Evolutionary conservation across 1,139 yeast genomes (phyloP).

Genomic region (Magnusiomyces fungicola): DNA sequence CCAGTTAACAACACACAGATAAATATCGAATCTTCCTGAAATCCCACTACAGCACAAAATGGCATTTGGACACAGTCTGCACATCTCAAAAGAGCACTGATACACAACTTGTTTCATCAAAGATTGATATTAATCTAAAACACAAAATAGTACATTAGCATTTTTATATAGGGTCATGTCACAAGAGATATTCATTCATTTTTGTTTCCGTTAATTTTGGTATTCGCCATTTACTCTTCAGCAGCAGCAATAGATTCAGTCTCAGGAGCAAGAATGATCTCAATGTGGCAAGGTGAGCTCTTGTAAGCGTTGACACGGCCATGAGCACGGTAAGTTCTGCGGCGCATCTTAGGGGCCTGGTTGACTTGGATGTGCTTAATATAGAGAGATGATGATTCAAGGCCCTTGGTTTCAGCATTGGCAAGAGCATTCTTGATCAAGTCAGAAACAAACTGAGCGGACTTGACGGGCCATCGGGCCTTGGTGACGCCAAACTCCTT

Average conservation of each 20-base stretch:
- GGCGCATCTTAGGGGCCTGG: conserved; percentile 99
- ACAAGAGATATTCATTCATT: conserved; percentile 1
- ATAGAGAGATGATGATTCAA: conserved; percentile 88
- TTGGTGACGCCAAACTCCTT: conserved; percentile 99
- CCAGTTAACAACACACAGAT: no score
- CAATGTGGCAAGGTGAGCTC: conserved; percentile 98
- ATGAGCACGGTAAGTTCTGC: conserved; percentile 99
- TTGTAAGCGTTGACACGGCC: conserved; percentile 99
- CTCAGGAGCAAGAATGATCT: conserved; percentile 92
- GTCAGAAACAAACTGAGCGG: conserved; percentile 92
- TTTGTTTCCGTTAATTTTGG: conserved; percentile 3
- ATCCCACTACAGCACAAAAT: no score
- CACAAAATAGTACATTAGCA: conserved; percentile 2
- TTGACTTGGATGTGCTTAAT: conserved; percentile 98
- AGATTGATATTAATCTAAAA: no score
- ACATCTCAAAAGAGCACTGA: no score
- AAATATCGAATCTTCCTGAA: no score
- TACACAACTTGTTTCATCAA: no score
- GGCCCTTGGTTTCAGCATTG: conserved; percentile 98
- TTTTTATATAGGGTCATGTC: conserved; percentile 7
- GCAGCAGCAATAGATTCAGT: conserved; percentile 94
- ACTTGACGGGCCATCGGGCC: conserved; percentile 99
- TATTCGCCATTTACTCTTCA: conserved; percentile 43
- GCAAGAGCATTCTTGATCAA: conserved; percentile 96
- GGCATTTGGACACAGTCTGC: no score